phyloP scores from a whole-genome alignment of 345 rosid genomes.

The Rhodomyrtus tomentosa region DNA sequence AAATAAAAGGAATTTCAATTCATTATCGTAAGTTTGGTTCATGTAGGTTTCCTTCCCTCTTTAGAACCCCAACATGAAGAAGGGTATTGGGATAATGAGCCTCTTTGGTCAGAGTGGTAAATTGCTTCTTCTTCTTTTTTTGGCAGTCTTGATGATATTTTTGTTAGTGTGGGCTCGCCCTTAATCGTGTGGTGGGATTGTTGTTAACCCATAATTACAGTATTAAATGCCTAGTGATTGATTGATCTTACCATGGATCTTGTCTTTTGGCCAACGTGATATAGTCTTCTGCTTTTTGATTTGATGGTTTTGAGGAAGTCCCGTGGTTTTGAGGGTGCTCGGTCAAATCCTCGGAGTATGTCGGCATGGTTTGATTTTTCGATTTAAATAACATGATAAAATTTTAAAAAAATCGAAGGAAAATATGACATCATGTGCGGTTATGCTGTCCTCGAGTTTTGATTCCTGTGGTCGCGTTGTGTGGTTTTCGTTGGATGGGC shows the following conservation, averaged over 20 bases:
- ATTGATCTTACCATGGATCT: neutral
- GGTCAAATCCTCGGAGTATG: neutral
- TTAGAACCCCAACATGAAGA: too few species aligned
- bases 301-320: neutral
- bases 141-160: neutral
- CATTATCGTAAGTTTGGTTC: neutral
- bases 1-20: neutral
- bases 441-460: neutral
- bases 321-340: neutral
- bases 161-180: too few species aligned
- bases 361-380: neutral
- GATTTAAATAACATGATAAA: neutral
- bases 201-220: neutral
- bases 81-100: too few species aligned
- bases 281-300: neutral
- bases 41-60: too few species aligned
- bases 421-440: neutral
- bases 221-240: neutral
- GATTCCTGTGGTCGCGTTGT: neutral
- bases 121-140: too few species aligned
- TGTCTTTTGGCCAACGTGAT: neutral
- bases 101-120: too few species aligned
- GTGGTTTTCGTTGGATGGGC: neutral
- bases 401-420: fast-evolving
- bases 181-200: too few species aligned